A percentile compares a stretch with the other conserved stretches of the same genome.
These are phyloP conservation scores for Leccinum rimulosum DNA, from an alignment of 768 basidiomycete species.

Conservation along the genomic window DNA sequence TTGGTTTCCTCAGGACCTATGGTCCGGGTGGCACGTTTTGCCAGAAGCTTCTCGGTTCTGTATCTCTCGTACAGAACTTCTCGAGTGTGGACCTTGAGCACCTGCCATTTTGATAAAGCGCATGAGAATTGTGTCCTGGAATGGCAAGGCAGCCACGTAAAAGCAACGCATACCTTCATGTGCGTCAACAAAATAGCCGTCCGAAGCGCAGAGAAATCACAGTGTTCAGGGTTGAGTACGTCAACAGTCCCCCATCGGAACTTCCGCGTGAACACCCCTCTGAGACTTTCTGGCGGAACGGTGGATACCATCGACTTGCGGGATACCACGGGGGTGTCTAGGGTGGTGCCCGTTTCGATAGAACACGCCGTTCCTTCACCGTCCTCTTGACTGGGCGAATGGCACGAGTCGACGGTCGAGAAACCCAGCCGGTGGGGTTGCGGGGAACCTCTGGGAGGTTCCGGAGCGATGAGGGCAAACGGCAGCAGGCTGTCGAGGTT, in stretches of 20 bases:
- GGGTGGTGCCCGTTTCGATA: slow-evolving; percentile 35
- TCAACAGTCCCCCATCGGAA: slow-evolving; percentile 90
- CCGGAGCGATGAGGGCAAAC: slow-evolving; percentile 79
- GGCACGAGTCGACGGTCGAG: slow-evolving; percentile 21
- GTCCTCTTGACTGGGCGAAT: slow-evolving; percentile 18
- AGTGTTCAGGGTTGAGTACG: slow-evolving; percentile 81
- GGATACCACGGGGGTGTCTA: slow-evolving; percentile 37
- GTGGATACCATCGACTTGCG: slow-evolving; percentile 35
- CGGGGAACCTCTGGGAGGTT: slow-evolving; percentile 43
- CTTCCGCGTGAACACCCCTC: slow-evolving; percentile 72
- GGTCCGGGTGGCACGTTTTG: slow-evolving; percentile 75
- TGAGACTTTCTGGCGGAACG: slow-evolving; percentile 64
- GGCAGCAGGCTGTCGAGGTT: slow-evolving; percentile 62
- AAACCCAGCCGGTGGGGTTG: slow-evolving; percentile 20
- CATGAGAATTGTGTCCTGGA: slow-evolving; percentile 8
- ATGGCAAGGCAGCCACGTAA: slow-evolving; percentile 20
- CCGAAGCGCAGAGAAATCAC: slow-evolving; percentile 83
- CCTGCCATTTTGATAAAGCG: slow-evolving; percentile 39
- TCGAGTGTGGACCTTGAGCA: slow-evolving; percentile 78
- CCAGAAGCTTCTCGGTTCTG: slow-evolving; percentile 87
- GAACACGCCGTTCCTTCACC: slow-evolving; percentile 14
- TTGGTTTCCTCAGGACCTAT: slow-evolving; percentile 75
- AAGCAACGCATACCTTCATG: slow-evolving; percentile 53
- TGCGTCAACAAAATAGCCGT: slow-evolving; percentile 84
- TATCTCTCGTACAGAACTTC: slow-evolving; percentile 93